A percentile compares a stretch with the other conserved stretches of the same genome.
phyloP scores from a whole-genome alignment of 2,329 filamentous ascomycete genomes.

The Fusarium graminum region DNA sequence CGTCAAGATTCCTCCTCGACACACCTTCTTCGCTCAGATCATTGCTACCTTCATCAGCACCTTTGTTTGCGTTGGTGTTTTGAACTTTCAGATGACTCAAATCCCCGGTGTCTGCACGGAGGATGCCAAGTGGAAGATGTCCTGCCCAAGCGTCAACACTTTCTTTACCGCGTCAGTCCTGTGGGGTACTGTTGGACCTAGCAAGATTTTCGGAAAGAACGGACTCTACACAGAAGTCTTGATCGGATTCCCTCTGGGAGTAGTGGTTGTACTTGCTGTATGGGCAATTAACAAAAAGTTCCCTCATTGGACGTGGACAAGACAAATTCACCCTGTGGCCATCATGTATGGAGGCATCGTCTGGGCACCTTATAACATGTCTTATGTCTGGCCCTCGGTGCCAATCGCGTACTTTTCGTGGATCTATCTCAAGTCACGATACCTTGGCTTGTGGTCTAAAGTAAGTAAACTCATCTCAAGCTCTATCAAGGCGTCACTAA shows the following conservation, averaged over 20 bases:
- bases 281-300: conserved; percentile 57
- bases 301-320: conserved; percentile 56
- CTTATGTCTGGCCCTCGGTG: conserved; percentile 65
- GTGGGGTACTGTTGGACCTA: conserved; percentile 67
- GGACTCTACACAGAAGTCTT: conserved; percentile 63
- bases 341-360: conserved; percentile 62
- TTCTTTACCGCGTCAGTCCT: conserved; percentile 69
- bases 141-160: conserved; percentile 66
- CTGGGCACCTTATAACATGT: conserved; percentile 65
- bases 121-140: conserved; percentile 62
- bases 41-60: conserved; percentile 67
- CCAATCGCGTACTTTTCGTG: conserved; percentile 66
- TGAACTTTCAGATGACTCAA: conserved; percentile 63
- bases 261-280: conserved; percentile 60
- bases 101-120: conserved; percentile 64
- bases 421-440: conserved; percentile 64
- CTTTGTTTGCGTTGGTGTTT: conserved; percentile 63
- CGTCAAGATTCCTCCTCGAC: conserved; percentile 71
- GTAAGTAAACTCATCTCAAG: conserved; percentile 45
- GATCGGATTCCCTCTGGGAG: conserved; percentile 64
- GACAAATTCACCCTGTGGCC: conserved; percentile 63
- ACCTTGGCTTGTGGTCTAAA: conserved; percentile 66
- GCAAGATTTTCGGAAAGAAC: conserved; percentile 62
- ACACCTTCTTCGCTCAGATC: conserved; percentile 71
- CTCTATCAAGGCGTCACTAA: conserved; percentile 5